Base-by-base conservation (phyloP, 176 grass and related monocot genomes). In the Luzula sylvatica region DNA sequence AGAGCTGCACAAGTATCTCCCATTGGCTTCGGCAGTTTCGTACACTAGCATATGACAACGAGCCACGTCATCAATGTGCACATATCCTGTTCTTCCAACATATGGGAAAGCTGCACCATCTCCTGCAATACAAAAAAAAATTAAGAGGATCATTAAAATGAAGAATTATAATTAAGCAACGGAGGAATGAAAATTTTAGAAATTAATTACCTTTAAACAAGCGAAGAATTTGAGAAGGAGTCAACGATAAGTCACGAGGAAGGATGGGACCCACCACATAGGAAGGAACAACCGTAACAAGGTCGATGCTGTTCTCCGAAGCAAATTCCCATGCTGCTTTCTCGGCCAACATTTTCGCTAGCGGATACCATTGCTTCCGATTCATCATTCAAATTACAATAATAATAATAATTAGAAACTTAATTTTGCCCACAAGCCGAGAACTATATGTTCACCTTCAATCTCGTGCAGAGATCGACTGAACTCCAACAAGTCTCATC, bases 251-350 rank as follows among this genome's bases (percentile, higher is more conserved):
- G 8, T 87, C 72, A 55, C 35, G 55, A 1, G 79, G 75, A 2
- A 94, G 46, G 11, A 53, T 87, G 13, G 83, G 75, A 20, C 88
- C 88, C 23, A 94, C 32, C n/a, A 87, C 75, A 16, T 80, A 94
- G 22, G 83, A 66, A 6, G 88, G 88, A 62, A 94, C 72, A 65
- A 94, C 51, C 22, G 72, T 59, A 3, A 94, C 83, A 7, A 94
- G 82, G 45, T 94, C 65, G 3, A 83, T 94, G 48, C 20, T 80
- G 75, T 94, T 82, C 65, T 83, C 88, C 52, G 56, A 62, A 11
- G 83, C 83, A 3, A 94, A 94, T 55, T 87, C 72, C 88, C 88
- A 94, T n/a, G 88, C 88, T 26, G 78, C 75, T 59, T 87, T 76
- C 75, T 94, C 88, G 1, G 88, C 88, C 0, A 87, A 67, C 22